Conservation (phyloP, 2,329 filamentous ascomycete genomes). For the Fusarium nodosum region DNA sequence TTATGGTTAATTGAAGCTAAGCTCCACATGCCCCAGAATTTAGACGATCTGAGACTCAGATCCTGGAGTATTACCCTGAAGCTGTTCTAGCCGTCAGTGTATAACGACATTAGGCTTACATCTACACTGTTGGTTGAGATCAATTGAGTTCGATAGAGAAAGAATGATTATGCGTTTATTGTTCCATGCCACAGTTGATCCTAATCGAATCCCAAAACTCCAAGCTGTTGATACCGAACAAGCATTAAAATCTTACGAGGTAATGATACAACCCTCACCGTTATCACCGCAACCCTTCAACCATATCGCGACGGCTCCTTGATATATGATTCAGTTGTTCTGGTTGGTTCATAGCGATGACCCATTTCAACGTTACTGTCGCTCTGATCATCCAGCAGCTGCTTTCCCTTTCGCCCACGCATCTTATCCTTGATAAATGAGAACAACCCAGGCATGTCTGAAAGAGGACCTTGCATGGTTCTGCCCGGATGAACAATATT, state of each 20-base stretch:
- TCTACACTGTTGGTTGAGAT: neutral
- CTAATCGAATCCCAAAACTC: neutral
- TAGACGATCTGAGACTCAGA: neutral
- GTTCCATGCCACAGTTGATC: neutral
- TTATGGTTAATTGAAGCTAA: constrained; percentile 8
- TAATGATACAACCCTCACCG: too few species aligned
- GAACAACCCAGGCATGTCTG: constrained; percentile 42
- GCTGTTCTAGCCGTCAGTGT: neutral
- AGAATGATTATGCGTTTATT: neutral
- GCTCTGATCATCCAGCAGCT: constrained; percentile 32
- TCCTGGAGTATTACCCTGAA: constrained; percentile 22
- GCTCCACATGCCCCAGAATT: constrained; percentile 15
- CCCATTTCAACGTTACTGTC: constrained; percentile 37
- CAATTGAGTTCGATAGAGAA: neutral
- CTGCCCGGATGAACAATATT: constrained; percentile 60
- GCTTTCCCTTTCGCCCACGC: constrained; percentile 1
- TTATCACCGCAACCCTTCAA: rapidly evolving
- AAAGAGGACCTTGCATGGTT: constrained; percentile 32
- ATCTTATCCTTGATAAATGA: constrained; percentile 22
- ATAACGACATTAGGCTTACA: neutral
- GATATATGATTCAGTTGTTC: neutral
- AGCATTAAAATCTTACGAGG: too few species aligned
- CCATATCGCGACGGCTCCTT: neutral
- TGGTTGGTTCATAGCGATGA: constrained; percentile 8
- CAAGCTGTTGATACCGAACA: neutral